Conservation (phyloP, 495 filamentous ascomycete species). For the Rhizodiscina lignyota region DNA sequence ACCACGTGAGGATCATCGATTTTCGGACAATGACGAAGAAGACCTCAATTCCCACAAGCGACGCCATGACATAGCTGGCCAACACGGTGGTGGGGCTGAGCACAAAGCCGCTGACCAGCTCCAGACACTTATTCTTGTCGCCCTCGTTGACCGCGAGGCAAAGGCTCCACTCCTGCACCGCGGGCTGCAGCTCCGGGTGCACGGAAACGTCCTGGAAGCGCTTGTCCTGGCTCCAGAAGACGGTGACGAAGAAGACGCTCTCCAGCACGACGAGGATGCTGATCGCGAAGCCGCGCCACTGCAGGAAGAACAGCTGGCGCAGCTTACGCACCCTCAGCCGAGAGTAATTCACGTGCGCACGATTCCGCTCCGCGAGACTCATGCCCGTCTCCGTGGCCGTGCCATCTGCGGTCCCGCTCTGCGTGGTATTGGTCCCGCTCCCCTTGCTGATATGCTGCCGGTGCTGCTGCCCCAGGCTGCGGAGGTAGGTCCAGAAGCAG, state of each 20-base stretch:
- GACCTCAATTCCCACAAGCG: constrained; percentile 19
- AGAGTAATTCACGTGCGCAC: no score
- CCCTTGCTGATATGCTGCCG: constrained; percentile 1
- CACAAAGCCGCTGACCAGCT: constrained; percentile 10
- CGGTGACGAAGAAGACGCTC: constrained; percentile 14
- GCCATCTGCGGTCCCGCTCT: background rate
- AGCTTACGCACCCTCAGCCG: constrained; percentile 14
- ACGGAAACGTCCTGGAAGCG: constrained; percentile 7
- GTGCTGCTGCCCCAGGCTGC: constrained; percentile 4
- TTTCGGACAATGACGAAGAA: constrained; percentile 20
- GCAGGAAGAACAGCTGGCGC: constrained; percentile 14
- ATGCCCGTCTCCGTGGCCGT: background rate
- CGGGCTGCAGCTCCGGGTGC: constrained; percentile 8
- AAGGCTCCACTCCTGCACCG: constrained; percentile 16
- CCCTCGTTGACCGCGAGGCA: constrained; percentile 15
- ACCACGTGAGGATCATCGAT: constrained; percentile 21
- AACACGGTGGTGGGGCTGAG: constrained; percentile 8
- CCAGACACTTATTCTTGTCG: constrained; percentile 17
- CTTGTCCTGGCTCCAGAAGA: constrained; percentile 16
- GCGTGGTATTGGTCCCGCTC: background rate
- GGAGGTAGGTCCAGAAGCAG: constrained; percentile 18
- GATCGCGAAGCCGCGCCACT: constrained; percentile 20
- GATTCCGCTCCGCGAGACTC: background rate
- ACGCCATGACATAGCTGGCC: constrained; percentile 13
- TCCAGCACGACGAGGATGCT: constrained; percentile 14